Base-by-base conservation (phyloP, 2,329 filamentous ascomycete genomes). In the Colletotrichum viniferum region DNA sequence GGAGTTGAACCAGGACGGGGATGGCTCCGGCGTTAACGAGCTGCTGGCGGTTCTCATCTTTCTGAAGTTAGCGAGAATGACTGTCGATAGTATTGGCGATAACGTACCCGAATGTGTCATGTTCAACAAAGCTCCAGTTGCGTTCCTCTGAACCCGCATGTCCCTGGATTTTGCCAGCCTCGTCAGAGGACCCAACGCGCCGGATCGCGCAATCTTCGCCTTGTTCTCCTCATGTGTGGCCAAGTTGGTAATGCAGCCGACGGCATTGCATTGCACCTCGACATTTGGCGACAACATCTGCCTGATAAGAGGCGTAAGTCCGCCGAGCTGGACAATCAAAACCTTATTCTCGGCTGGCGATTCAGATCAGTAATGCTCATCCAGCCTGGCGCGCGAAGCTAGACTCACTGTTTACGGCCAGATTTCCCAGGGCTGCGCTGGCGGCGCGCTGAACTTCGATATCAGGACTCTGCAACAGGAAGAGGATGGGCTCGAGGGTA, bases 221-320 rank as follows among this genome's bases (percentile, higher is more conserved):
- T 99, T 99, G 88, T 99, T 99, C 80, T 98, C 97, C 86, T 99
- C 97, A 82, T 99, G 97, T 4, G 97, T 99, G 70, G 97, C 97
- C 72, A 99, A 87, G 83, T 99, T 99, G 61, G 97, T 99, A 84
- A 99, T 99, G 87, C 97, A 99, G 67, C 97, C 97, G 76, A 99
- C 97, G 58, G 97, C 97, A 85, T 99, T 99, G 89, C 97, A 99
- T 86, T 99, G 97, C 30, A 99, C 97, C 84, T 99, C 97, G 79
- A 99, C 97, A 81, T 99, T 99, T 62, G 94, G 92, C 72, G 96
- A 98, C 87, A 97, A 95, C 97, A 99, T 99, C 86, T 99, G 97
- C 78, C 95, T 94, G 85, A 98, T 99, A 76, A 99, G 90, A 69
- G 97, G 96, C 69, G 93, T 93, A 76, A 99, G 90, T 30, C 97